Evolutionary conservation across 129 eudicot genomes (phyloP).

Genomic region (Saussurea involucrata): DNA sequence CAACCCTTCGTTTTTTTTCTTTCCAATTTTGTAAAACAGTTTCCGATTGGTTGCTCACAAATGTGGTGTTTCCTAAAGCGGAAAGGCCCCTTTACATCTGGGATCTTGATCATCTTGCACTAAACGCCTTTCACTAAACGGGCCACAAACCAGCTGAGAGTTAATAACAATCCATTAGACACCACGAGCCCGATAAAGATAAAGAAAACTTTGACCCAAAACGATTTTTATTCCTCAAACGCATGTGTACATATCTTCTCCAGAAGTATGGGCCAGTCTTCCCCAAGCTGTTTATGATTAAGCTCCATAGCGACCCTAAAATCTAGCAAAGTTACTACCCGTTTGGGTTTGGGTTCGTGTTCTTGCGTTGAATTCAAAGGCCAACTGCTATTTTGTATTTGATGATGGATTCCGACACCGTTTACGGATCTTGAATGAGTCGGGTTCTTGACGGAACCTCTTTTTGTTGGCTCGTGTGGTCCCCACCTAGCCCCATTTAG

Average conservation of each 20-base stretch:
- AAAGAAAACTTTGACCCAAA: constrained; percentile 11
- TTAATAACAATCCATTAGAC: constrained; percentile 22
- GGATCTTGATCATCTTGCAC: constrained; percentile 13
- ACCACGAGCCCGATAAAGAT: constrained; percentile 24
- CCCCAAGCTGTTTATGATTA: constrained; percentile 74
- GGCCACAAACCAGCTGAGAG: constrained; percentile 28
- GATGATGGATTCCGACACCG: constrained; percentile 53
- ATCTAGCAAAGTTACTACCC: constrained; percentile 65
- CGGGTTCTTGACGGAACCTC: constrained; percentile 36
- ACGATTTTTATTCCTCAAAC: constrained; percentile 43
- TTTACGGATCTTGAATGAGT: constrained; percentile 37
- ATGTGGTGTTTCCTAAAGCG: constrained; percentile 18
- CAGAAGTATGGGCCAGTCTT: constrained; percentile 79
- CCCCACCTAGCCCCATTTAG: constrained; percentile 61
- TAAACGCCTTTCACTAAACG: constrained; percentile 5
- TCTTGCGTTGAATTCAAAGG: constrained; percentile 44
- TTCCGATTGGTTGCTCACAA: constrained; percentile 43
- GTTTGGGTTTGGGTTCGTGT: constrained; percentile 21
- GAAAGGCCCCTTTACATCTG: constrained; percentile 8
- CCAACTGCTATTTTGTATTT: constrained; percentile 44
- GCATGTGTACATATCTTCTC: constrained; percentile 73
- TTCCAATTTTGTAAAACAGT: constrained; percentile 24
- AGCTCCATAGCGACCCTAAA: constrained; percentile 92
- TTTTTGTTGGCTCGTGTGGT: constrained; percentile 37
- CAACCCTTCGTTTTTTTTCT: constrained; percentile 37